Evolutionary conservation across 768 basidiomycete genomes (phyloP), one percentile per base, ranked within the genome.

Genomic region (Clavaria fumosa): DNA sequence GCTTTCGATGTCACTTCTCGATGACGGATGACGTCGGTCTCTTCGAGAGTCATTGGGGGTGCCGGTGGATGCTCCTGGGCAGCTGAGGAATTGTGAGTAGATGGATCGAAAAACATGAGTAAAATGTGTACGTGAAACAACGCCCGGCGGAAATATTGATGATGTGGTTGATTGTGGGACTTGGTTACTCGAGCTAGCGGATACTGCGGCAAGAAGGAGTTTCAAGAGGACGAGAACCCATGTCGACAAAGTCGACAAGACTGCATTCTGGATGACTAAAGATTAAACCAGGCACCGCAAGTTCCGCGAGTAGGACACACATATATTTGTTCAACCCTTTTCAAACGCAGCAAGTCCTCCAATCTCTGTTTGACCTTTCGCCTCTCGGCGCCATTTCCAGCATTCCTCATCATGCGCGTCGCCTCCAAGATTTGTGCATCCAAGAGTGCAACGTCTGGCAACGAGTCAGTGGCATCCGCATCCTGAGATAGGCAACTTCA

Each of bases 1-100:
- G 90, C 90, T 55, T 99, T 99, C 7, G 86, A 88, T 0, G 86
- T 95, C 47, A 99, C 91, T 57, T 99, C 95, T 26, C 93, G 83
- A 58, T 97, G 93, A 7, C 95, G 75, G 18, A 76, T 79, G 21
- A 91, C 80, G 52, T 99, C 95, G 34, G 85, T 75, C 47, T 99
- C 93, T 42, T 96, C 90, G 9, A 89, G 59, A 0, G 79, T 82
- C 3, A 75, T 80, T 2, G 83, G 79, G 1, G 73, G 72, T 1
- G 64, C 59, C 7, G 72, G 66, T 3, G 69, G 67, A 41, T 73
- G 76, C 35, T 80, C 78, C 42, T 72, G 67, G 4, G 75, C 77
- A 70, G 47, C 31, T 43, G 31, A 22, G 39, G 14, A 6, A 33
- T 27, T 20, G 31, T 43, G 9, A 40, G 41, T 38, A 11, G 43